phyloP scores from a whole-genome alignment of 176 grass and related monocot genomes.

The Leersia perrieri region DNA sequence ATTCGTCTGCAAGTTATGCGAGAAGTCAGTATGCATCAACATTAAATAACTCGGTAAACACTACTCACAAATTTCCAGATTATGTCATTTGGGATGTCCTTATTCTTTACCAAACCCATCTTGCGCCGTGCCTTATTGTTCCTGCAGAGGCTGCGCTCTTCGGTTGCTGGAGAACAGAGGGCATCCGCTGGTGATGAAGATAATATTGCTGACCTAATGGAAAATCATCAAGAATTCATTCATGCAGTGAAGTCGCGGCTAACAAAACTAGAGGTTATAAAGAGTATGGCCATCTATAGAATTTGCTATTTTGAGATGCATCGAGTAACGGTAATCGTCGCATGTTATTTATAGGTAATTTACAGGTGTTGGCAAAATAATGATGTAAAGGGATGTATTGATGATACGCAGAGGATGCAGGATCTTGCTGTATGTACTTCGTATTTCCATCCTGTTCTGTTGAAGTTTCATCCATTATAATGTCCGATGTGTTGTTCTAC shows the following conservation, averaged over 20 bases:
- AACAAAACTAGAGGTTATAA: constrained; percentile 73
- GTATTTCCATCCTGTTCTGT: neutral
- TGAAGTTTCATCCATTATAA: constrained; percentile 33
- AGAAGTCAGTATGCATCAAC: constrained; percentile 38
- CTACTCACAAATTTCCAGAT: constrained; percentile 1
- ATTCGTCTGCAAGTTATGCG: constrained; percentile 46
- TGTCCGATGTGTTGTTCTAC: constrained; percentile 32
- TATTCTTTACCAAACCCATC: neutral
- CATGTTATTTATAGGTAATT: constrained; percentile 49
- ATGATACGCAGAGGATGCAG: constrained; percentile 48
- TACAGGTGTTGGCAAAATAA: constrained; percentile 61
- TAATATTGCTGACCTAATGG: constrained; percentile 59
- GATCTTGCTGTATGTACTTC: constrained; percentile 62
- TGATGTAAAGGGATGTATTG: constrained; percentile 51
- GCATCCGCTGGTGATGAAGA: constrained; percentile 57
- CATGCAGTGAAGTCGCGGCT: constrained; percentile 52
- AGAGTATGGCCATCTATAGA: neutral
- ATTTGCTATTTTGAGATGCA: constrained; percentile 1
- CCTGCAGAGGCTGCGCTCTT: constrained; percentile 50
- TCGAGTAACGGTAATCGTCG: neutral
- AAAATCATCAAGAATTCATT: constrained; percentile 74
- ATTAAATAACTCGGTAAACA: constrained; percentile 42
- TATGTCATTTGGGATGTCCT: constrained; percentile 19
- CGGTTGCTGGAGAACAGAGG: constrained; percentile 47
- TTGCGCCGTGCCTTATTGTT: constrained; percentile 11